phyloP scores from a whole-genome alignment of 352 stramenopile genomes.

The Phytophthora pinifolia region DNA sequence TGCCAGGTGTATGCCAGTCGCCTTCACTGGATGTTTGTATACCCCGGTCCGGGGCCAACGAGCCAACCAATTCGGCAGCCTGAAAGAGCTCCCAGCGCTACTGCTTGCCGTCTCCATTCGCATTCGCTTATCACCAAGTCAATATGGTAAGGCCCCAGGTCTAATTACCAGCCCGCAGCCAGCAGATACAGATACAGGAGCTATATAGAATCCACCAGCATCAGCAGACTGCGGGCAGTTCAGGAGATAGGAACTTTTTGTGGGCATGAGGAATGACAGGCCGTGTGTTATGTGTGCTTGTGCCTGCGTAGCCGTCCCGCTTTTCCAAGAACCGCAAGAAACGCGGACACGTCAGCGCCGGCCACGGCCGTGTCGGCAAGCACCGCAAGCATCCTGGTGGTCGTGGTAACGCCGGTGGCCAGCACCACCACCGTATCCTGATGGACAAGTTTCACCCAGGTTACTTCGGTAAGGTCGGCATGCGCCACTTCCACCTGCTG shows the following conservation, averaged over 20 bases:
- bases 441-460: slow-evolving; percentile 99
- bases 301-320: slow-evolving; percentile 74
- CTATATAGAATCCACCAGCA: neutral
- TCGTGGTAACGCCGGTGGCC: slow-evolving; percentile 99
- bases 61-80: slow-evolving; percentile 77
- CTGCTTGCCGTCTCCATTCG: slow-evolving; percentile 49
- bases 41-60: slow-evolving; percentile 47
- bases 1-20: slow-evolving; percentile 41
- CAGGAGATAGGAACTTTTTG: neutral
- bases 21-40: slow-evolving; percentile 49
- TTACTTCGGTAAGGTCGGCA: slow-evolving; percentile 99
- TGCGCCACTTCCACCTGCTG: slow-evolving; percentile 99
- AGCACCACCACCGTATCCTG: slow-evolving; percentile 99
- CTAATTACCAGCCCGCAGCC: neutral
- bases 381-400: slow-evolving; percentile 99
- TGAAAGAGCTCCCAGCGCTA: slow-evolving; percentile 15
- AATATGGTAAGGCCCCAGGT: slow-evolving; percentile 77
- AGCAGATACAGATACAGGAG: slow-evolving; percentile 1
- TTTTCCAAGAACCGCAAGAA: slow-evolving; percentile 99
- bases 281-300: slow-evolving; percentile 52
- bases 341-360: slow-evolving; percentile 98
- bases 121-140: slow-evolving; percentile 90
- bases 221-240: too few species aligned
- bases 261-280: slow-evolving; percentile 38
- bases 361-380: slow-evolving; percentile 99